A percentile compares a stretch with the other conserved stretches of the same genome.
phyloP scores from a whole-genome alignment of 2,329 filamentous ascomycete species.

The Delphinella strobiligena region DNA sequence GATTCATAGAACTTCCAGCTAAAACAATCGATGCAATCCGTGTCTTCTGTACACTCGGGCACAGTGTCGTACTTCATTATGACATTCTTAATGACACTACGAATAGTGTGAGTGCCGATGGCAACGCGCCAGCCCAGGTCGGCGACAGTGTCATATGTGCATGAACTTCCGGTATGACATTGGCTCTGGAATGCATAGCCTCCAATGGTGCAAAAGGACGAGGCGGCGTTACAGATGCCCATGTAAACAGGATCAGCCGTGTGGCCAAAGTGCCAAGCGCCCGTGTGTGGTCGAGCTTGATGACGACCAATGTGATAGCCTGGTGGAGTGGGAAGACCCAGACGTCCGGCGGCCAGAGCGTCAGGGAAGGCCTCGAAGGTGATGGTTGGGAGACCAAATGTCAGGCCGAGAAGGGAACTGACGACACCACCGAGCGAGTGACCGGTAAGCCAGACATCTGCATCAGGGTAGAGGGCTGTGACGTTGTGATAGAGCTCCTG shows the following conservation, averaged over 20 bases:
- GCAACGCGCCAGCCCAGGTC: constrained; percentile 89
- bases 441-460: constrained; percentile 79
- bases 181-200: constrained; percentile 88
- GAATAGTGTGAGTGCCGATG: constrained; percentile 83
- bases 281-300: constrained; percentile 61
- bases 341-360: constrained; percentile 68
- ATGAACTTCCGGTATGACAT: constrained; percentile 84
- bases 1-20: constrained; percentile 93
- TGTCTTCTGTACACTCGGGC: constrained; percentile 61
- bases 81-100: constrained; percentile 76
- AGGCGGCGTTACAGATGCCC: constrained; percentile 82
- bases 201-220: constrained; percentile 77
- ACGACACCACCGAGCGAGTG: constrained; percentile 89
- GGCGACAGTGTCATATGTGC: constrained; percentile 81
- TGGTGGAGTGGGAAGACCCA: constrained; percentile 78
- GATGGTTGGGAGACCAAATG: constrained; percentile 80
- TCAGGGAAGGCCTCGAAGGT: constrained; percentile 92
- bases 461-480: constrained; percentile 71
- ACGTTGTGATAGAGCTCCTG: constrained; percentile 88
- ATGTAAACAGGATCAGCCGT: constrained; percentile 93
- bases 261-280: constrained; percentile 83
- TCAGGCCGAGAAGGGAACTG: constrained; percentile 76
- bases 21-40: constrained; percentile 74
- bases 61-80: constrained; percentile 72
- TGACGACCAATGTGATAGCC: constrained; percentile 59